Base-by-base conservation (phyloP, 306 rosid genomes). In the Notholithocarpus densiflorus region DNA sequence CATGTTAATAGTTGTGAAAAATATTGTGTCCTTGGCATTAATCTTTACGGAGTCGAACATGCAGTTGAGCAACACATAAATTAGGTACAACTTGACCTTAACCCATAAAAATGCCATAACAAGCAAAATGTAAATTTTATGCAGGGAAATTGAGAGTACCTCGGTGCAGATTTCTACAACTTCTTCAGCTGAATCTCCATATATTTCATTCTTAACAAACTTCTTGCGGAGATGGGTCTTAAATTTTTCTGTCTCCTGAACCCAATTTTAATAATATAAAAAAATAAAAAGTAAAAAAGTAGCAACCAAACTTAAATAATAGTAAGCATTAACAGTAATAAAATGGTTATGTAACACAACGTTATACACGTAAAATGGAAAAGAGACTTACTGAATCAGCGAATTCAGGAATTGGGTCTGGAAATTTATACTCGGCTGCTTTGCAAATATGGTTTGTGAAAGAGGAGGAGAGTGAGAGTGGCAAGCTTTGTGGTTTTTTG, bases 381-480 rank as follows among this genome's bases (percentile, higher is more conserved):
- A 37, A 31, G 74, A 77, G 69, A 86, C 88, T 84, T 55, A 91
- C 98, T 0, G 92, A 81, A 83, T 85, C 86, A 15, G 98, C 98
- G 8, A 95, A 95, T 80, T 89, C 89, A 20, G 98, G 98, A 89
- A 95, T 95, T 55, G 98, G 98, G 85, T 95, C 94, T 17, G 98
- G 98, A 74, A 95, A 92, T 82, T 90, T 91, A 92, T 92, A 92
- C 52, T 92, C 98, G 0, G 94, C 76, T 9, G 92, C 96, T 68
- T 75, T 87, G 76, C 86, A 88, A 55, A 81, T 79, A 24, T 75
- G 86, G 26, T 81, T 75, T 2, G 61, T 20, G 80, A 82, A 82
- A 8, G 89, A 55, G 21, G 89, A 55, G 15, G 27, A 54, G 56
- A 57, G 59, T 9, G 45, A 77, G 61, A 62, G 29, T 29, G 86